phyloP scores from a whole-genome alignment of 345 rosid genomes.

The Syzygium jambos region DNA sequence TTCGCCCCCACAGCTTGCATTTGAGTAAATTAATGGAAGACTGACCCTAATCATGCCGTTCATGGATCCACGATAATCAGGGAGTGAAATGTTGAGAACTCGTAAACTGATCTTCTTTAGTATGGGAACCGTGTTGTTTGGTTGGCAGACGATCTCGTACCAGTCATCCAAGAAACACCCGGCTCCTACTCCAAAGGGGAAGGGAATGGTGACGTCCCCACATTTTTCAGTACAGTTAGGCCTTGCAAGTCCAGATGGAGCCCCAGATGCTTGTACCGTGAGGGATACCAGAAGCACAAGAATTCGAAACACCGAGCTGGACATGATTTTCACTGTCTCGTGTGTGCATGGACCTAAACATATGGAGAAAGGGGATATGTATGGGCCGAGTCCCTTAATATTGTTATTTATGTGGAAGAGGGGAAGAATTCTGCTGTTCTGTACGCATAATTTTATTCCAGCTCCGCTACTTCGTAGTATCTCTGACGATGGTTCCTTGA shows the following conservation, averaged over 20 bases:
- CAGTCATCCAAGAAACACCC: background rate
- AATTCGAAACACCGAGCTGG: background rate
- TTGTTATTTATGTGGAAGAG: background rate
- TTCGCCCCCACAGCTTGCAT: background rate
- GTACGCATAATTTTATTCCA: background rate
- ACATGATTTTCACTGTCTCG: background rate
- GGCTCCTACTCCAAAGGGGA: conserved; percentile 1
- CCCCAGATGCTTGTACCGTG: no score
- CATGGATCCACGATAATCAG: fast-evolving
- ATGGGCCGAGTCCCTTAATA: background rate
- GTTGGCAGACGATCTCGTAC: background rate
- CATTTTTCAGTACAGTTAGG: background rate
- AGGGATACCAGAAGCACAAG: no score
- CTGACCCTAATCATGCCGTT: background rate
- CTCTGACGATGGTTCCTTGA: background rate
- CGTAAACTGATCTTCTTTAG: background rate
- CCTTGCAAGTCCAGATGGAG: background rate
- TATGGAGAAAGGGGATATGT: background rate
- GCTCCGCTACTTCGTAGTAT: background rate
- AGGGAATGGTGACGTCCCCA: background rate
- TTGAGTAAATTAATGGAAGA: background rate
- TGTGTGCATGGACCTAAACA: background rate
- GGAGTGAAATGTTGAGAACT: background rate
- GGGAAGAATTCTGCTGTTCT: background rate
- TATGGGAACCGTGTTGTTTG: background rate